Evolutionary conservation across 1,284 basidiomycete species (phyloP), one percentile per base, ranked within the genome.

Genomic region (Apiotrichum domesticum): DNA sequence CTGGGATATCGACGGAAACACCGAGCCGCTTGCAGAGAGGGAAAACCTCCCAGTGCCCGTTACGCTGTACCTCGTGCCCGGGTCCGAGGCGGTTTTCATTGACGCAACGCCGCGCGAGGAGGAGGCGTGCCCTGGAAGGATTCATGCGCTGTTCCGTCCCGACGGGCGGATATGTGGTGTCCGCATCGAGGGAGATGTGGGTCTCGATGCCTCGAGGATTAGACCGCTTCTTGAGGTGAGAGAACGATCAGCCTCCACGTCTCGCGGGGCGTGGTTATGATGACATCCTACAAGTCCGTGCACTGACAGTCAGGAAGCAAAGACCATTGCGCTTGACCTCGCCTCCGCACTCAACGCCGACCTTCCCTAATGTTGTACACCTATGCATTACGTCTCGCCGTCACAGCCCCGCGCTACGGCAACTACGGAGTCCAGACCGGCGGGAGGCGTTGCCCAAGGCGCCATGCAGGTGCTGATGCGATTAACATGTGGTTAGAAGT

Each of bases 21-120:
- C 60, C 3, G 56, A 59, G 35, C 54, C 35, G n/a, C 39, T 72
- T 48, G 35, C 63, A n/a, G 63, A 59, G 1, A 62, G 74, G 50
- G 66, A 71, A 29, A 56, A 63, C 3, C 54, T 77, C 45, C 74
- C 76, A 1, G 73, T 76, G 2, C 56, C 73, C 37, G 66, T 77
- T 8, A 72, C 72, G 3, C 59, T 77, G 6, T 68, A 76, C 56
- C 55, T 76, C 40, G 73, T 72, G 1, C 72, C 70, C n/a, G 64
- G 56, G 3, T 52, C 48, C 1, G 47, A 58, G 3, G 62, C 55
- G 4, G 49, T 69, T 13, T 76, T 77, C 59, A 42, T 77, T 35
- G 76, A 77, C 56, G 74, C 76, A 0, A 69, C 71, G 7, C 58
- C 65, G 6, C 65, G 67, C 51, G 76, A 77, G 62, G 74, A 77